A percentile compares a stretch with the other conserved stretches of the same genome.
Conservation (phyloP, 2,329 filamentous ascomycete species). For the Diaporthe helianthi region DNA sequence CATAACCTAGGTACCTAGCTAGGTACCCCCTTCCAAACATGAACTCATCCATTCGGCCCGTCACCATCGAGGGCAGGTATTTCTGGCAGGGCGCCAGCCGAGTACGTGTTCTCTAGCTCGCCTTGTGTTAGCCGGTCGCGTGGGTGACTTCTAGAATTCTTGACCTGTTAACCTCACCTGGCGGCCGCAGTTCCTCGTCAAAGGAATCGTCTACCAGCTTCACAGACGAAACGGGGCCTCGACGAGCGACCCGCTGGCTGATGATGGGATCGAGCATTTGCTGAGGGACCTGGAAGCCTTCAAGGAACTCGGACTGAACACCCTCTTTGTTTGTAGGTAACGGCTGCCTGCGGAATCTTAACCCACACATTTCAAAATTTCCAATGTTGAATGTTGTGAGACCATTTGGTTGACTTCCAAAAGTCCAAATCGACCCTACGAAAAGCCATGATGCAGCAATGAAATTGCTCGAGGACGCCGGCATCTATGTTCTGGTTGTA, state of each 20-base stretch:
- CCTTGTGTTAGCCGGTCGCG: not conserved
- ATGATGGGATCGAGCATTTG: constrained; percentile 37
- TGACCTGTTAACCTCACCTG: not conserved
- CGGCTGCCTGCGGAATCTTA: not conserved
- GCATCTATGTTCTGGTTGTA: constrained; percentile 40
- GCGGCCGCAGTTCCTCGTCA: not conserved
- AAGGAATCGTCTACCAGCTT: not conserved
- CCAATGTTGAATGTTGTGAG: too few relatives aligned
- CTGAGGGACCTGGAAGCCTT: constrained; percentile 37
- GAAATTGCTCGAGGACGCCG: not conserved
- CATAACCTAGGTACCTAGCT: too few relatives aligned
- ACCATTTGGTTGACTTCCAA: not conserved
- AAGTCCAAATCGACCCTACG: not conserved
- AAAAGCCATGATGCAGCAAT: not conserved
- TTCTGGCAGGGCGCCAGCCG: not conserved
- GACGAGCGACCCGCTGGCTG: constrained; percentile 31
- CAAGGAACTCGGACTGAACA: constrained; percentile 39
- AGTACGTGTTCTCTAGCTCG: not conserved
- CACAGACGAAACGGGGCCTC: not conserved
- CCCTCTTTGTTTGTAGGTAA: constrained; percentile 38
- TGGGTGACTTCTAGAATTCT: not conserved
- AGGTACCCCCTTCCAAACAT: not conserved
- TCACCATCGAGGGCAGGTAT: not conserved
- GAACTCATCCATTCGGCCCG: not conserved
- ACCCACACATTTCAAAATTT: not conserved